Base-by-base conservation (phyloP, 352 stramenopile species). In the Elongisporangium prolatum region DNA sequence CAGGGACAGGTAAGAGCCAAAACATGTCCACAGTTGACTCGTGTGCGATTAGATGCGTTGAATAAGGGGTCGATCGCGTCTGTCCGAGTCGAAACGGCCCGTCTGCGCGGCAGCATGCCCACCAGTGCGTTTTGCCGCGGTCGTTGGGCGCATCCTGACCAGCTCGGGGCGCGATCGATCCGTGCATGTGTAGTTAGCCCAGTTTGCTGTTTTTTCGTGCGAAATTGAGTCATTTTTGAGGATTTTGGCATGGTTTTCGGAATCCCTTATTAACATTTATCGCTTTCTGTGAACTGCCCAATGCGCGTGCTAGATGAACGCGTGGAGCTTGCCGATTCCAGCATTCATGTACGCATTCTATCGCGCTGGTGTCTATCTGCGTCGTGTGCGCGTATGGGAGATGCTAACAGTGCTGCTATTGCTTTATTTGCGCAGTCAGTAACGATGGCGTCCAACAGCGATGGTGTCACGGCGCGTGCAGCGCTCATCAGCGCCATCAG, bases 401-500 rank as follows among this genome's bases (percentile, higher is more conserved):
- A 20, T 68, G 57, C 57, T 65, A 18, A 54, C 60, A 60, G 37
- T 50, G 2, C 22, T 63, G 51, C 65, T 56, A 52, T 64, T 68
- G 48, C 28, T 67, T 48, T 66, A 53, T 58, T 52, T 61, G 48
- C 17, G 21, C 58, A 89, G 77, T 74, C 88, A 59, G 69, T 69
- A 75, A 76, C 61, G 57, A 89, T 76, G 75, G 66, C 65, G 52
- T 74, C 63, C 54, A 76, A 80, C 54, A 70, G 64, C 51, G 64
- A 82, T 52, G 67, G 65, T 57, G 65, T 51, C 16, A 50, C 60
- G 10, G 25, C 59, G 25, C 75, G 69, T 57, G 64, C 67, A 44
- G 76, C 65, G 63, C 61, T 91, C 52, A 63, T 91, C 49, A 55
- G 54, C 14, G 64, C 71, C 52, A 84, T 89, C 37, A 76, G 79